Evolutionary conservation across 2,329 filamentous ascomycete species (phyloP).

Genomic region (Colletotrichum sojae): DNA sequence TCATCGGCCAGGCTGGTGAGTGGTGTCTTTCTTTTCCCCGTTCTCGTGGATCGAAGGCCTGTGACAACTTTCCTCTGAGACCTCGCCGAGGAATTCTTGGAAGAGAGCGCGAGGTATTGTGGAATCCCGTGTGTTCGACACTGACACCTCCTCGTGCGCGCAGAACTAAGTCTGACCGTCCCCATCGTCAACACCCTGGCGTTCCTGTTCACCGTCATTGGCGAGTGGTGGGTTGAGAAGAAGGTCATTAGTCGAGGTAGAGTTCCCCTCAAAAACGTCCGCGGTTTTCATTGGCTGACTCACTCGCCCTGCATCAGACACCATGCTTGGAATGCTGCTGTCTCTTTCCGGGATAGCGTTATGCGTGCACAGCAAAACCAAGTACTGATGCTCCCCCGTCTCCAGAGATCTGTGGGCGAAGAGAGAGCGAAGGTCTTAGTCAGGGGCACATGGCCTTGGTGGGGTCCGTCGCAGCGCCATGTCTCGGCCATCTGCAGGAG

Average conservation of each 20-base stretch:
- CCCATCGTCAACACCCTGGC: constrained; percentile 95
- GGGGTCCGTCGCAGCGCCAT: constrained; percentile 9
- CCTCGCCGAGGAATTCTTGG: too few species aligned
- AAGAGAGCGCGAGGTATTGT: too few species aligned
- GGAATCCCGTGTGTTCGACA: too few species aligned
- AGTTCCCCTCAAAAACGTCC: constrained; percentile 46
- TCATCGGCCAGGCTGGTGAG: constrained; percentile 92
- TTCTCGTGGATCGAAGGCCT: too few species aligned
- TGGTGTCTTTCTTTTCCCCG: constrained; percentile 42
- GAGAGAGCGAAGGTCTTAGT: neutral
- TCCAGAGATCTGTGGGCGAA: neutral
- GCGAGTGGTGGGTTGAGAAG: constrained; percentile 94
- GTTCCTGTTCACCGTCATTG: constrained; percentile 95
- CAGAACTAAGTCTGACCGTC: constrained; percentile 92
- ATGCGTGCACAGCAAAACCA: constrained; percentile 79
- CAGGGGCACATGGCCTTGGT: neutral
- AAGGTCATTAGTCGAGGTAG: constrained; percentile 89
- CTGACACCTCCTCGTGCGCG: too few species aligned
- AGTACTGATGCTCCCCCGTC: constrained; percentile 1
- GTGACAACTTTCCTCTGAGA: too few species aligned
- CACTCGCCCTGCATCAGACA: constrained; percentile 68
- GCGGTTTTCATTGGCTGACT: neutral
- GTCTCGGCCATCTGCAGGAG: constrained; percentile 25
- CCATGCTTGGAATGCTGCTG: constrained; percentile 84
- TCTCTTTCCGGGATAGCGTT: constrained; percentile 86